Percentiles rank a stretch among this genome's conserved stretches.
These are phyloP conservation scores for Claviceps purpurea DNA, from an alignment of 2,329 filamentous ascomycete species.

Conservation along the genomic window DNA sequence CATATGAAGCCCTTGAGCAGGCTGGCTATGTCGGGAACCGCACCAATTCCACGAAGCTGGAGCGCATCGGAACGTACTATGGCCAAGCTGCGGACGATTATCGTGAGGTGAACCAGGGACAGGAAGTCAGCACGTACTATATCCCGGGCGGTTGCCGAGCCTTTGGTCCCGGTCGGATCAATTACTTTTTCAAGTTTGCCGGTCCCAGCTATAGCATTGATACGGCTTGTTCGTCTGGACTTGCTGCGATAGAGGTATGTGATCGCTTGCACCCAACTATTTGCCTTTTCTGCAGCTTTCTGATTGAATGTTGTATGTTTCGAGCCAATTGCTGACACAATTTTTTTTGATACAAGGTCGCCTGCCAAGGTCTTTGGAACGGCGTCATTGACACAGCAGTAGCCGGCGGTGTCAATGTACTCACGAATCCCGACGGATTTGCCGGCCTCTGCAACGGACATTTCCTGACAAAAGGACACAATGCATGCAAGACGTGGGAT, in stretches of 20 bases:
- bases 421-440: constrained; percentile 3
- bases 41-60: constrained; percentile 34
- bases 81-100: constrained; percentile 32
- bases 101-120: constrained; percentile 71
- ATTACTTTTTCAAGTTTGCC: constrained; percentile 62
- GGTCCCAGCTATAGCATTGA: constrained; percentile 62
- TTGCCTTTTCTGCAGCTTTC: not conserved
- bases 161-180: constrained; percentile 54
- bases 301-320: constrained; percentile 25
- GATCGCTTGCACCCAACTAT: not conserved
- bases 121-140: constrained; percentile 55
- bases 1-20: constrained; percentile 68
- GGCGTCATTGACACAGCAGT: constrained; percentile 4
- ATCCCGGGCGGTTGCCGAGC: constrained; percentile 54
- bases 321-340: too few species aligned
- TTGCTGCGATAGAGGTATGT: constrained; percentile 50
- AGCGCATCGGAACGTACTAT: constrained; percentile 59
- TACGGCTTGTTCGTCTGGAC: constrained; percentile 63
- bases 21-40: constrained; percentile 34
- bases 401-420: constrained; percentile 7
- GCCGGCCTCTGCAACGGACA: constrained; percentile 2
- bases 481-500: constrained; percentile 57
- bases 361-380: constrained; percentile 5
- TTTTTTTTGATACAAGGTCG: too few species aligned
- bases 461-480: constrained; percentile 3